Percentiles rank a stretch among this genome's conserved stretches.
Conservation (phyloP, 129 eudicot species). For the Glebionis coronaria region DNA sequence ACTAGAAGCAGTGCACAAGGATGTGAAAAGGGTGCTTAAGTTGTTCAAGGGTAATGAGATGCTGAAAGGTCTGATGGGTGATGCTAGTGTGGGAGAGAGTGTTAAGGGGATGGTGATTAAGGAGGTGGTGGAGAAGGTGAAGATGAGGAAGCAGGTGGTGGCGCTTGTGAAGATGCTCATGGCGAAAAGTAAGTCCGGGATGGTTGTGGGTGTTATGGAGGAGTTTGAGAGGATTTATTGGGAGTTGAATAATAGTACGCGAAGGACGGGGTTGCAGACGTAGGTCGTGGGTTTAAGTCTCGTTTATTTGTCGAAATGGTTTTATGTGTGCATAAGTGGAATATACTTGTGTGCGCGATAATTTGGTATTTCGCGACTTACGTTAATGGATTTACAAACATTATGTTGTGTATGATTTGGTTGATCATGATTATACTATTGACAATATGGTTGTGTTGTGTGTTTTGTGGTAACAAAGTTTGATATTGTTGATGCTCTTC, state of each 20-base stretch:
- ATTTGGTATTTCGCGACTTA: too few relatives aligned
- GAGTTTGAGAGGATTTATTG: slow-evolving; percentile 58
- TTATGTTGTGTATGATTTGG: too few relatives aligned
- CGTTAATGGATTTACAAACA: too few relatives aligned
- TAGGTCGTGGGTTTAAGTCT: too few relatives aligned
- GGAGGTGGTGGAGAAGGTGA: slow-evolving; percentile 46
- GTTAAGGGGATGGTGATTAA: slow-evolving; percentile 49
- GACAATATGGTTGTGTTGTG: too few relatives aligned
- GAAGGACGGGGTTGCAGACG: neutral
- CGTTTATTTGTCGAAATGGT: neutral
- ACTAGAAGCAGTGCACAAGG: slow-evolving; percentile 33
- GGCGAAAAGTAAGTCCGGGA: slow-evolving; percentile 42
- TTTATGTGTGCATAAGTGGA: neutral
- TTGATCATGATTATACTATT: too few relatives aligned
- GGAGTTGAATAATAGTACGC: slow-evolving; percentile 20
- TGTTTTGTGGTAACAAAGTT: too few relatives aligned
- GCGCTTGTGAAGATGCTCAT: slow-evolving; percentile 56
- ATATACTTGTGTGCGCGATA: neutral
- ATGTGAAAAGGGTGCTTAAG: slow-evolving; percentile 46
- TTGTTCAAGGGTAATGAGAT: slow-evolving; percentile 35
- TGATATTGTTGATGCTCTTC: too few relatives aligned
- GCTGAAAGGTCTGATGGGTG: slow-evolving; percentile 33
- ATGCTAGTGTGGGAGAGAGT: slow-evolving; percentile 34
- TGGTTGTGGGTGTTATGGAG: slow-evolving; percentile 48
- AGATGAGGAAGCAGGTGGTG: slow-evolving; percentile 49